Evolutionary conservation across 352 stramenopile genomes (phyloP), one percentile per base, ranked within the genome.

Genomic region (Pythium brachiatum): DNA sequence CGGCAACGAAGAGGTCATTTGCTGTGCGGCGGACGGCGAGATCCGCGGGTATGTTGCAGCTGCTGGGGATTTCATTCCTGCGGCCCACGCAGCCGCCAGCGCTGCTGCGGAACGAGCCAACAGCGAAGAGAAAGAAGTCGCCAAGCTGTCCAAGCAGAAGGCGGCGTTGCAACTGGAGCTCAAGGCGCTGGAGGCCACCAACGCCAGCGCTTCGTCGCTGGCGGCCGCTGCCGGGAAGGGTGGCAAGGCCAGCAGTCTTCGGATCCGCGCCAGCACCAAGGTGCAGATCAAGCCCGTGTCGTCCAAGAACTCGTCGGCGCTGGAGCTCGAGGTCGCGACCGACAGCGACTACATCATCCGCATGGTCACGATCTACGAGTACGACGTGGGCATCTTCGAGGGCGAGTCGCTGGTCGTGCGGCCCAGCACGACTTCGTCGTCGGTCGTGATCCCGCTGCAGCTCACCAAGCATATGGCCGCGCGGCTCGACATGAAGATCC

Each of bases 1-100:
- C 64, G 92, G 90, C 51, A 83, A 81, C 27, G 74, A 95, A 15
- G 82, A 97, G 73, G 75, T 97, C n/a, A 88, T 98, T 43, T 96
- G 89, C 57, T 96, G 85, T 66, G 78, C 81, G 8, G 44, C 71
- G 0, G 79, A 94, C 31, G 90, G 90, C 51, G 84, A 97, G 64
- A 88, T 93, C 21, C 79, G 79, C 20, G 86, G 86, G 15, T 93
- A 90, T 31, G 69, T 73, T 20, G 80, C 82, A 3, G 70, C 73
- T 0, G 70, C 77, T 0, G 79, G 72, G 7, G 75, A 88, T n/a
- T 73, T 80, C 18, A 46, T 65, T 23, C 53, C 60, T 0, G 46
- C 60, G 3, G 60, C 60, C 12, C 52, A 68, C 32, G 53, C 60
- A 3, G 56, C 72, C 5, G 53, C 69, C 0, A 47, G 60, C 1